Evolutionary conservation across 1,139 yeast species (phyloP).

Genomic region (Taphrina flavorubra): DNA sequence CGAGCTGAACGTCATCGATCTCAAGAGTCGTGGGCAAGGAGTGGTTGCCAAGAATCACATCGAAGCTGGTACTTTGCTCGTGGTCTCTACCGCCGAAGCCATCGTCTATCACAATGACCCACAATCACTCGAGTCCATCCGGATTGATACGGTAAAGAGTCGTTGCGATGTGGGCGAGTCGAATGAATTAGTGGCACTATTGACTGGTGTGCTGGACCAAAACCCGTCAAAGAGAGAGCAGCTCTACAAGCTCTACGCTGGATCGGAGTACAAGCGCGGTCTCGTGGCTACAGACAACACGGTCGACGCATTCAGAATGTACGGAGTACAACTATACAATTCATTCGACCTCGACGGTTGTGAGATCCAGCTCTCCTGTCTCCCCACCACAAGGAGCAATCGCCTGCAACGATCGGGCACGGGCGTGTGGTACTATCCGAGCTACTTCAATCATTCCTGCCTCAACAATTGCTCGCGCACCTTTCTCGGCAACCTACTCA

Average conservation of each 20-base stretch:
- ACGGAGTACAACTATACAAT: slow-evolving; percentile 29
- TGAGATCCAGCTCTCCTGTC: slow-evolving; percentile 20
- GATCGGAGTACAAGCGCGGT: slow-evolving; percentile 8
- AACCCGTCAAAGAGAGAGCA: neutral
- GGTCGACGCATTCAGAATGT: slow-evolving; percentile 21
- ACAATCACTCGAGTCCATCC: slow-evolving; percentile 1
- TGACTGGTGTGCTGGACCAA: slow-evolving; percentile 2
- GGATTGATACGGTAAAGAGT: slow-evolving; percentile 18
- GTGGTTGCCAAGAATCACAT: slow-evolving; percentile 14
- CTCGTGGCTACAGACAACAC: neutral
- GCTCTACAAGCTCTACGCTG: slow-evolving; percentile 24
- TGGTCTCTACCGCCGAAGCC: slow-evolving; percentile 26
- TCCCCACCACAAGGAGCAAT: slow-evolving; percentile 9
- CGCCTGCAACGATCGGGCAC: slow-evolving; percentile 15
- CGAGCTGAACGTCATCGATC: neutral
- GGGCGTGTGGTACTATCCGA: slow-evolving; percentile 30
- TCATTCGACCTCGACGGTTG: slow-evolving; percentile 22
- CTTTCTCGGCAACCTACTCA: slow-evolving; percentile 21
- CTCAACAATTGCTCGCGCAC: slow-evolving; percentile 32
- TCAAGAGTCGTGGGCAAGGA: slow-evolving; percentile 22
- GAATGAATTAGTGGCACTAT: slow-evolving; percentile 5
- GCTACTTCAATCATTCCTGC: slow-evolving; percentile 39
- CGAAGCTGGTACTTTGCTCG: slow-evolving; percentile 22
- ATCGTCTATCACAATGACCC: slow-evolving; percentile 20
- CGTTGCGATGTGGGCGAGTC: slow-evolving; percentile 14